Conservation (phyloP, 179 eudicot species). For the Actinidia polygama region DNA sequence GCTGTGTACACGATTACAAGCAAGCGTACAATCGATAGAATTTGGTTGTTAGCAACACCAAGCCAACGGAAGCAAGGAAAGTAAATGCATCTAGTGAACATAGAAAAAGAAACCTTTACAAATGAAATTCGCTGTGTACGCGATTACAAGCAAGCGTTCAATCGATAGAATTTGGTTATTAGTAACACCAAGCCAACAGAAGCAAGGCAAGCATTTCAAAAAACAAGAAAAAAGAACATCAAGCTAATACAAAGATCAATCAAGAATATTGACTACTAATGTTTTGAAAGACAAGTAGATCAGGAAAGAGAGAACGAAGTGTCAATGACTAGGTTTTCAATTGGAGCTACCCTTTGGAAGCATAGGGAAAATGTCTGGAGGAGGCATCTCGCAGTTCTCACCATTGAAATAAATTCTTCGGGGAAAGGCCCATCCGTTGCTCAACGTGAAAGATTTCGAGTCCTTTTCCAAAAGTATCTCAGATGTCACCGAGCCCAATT, state of each 20-base stretch:
- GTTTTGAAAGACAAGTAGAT: conserved; percentile 17
- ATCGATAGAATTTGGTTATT: not conserved
- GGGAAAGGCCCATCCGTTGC: conserved; percentile 52
- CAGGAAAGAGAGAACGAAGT: conserved; percentile 19
- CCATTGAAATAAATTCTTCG: conserved; percentile 47
- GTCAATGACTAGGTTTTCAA: conserved; percentile 10
- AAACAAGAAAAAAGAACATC: not conserved
- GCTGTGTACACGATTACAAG: not conserved
- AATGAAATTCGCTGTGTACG: not conserved
- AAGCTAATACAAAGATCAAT: not conserved
- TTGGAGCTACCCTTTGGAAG: conserved; percentile 40
- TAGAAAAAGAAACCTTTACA: not conserved
- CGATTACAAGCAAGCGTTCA: not conserved
- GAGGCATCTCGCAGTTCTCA: conserved; percentile 47
- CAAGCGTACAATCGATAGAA: not conserved
- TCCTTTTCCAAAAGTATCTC: conserved; percentile 48
- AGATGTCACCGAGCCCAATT: conserved; percentile 43
- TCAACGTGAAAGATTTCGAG: conserved; percentile 34
- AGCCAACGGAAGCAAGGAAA: not conserved
- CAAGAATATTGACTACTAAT: not conserved
- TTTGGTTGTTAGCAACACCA: not conserved
- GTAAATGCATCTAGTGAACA: not conserved
- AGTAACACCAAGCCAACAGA: not conserved
- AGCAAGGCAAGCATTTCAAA: not conserved
- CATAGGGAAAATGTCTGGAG: conserved; percentile 40